Base-by-base conservation (phyloP, 2,329 filamentous ascomycete species). In the Trichoderma asperellum region DNA sequence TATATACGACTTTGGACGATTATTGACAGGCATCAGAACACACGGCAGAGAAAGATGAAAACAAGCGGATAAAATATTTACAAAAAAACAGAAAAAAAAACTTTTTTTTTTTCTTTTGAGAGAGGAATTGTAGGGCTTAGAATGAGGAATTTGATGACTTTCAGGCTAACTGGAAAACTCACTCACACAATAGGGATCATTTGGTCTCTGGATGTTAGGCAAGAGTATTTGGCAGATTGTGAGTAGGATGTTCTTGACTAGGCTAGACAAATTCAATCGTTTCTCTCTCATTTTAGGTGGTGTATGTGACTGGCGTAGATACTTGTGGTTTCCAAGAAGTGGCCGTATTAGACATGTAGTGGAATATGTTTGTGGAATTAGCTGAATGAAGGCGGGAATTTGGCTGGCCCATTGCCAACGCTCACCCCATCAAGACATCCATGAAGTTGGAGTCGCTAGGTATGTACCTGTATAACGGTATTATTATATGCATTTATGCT, bases 1-100 rank as follows among this genome's bases (percentile, higher is more conserved):
- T 24, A 57, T 21, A 43, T 32, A 57, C 47, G 34, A 60, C 35
- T 56, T 65, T 56, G 61, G 55, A 53, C 56, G 56, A 60, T 43
- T 49, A 43, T 49, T 61, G 65, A 40, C 56, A 55, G 18, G 47
- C 35, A 12, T 37, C 40, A 24, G 56, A 59, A 40, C 35, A 65
- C 29, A 57, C 59, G 71, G 58, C 60, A n/a, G 53, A 16, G 21
- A 29, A 43, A 43, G 63, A 37, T n/a, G 62, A 62, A 61, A 14
- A 29, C 29, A 64, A 58, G 47, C 62, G 63, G 74, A 74, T 70
- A 73, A 73, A 73, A 72, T 73, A 10, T 49, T 72, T 72, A 75
- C 75, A 75, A 73, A 76, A 70, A 75, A 73, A 68, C 69, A 71
- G 73, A 72, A 72, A 76, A 73, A 72, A 73, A 63, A 56, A 2